Conservation (phyloP, 2,329 filamentous ascomycete genomes). For the Calcarisporium arbuscula region DNA sequence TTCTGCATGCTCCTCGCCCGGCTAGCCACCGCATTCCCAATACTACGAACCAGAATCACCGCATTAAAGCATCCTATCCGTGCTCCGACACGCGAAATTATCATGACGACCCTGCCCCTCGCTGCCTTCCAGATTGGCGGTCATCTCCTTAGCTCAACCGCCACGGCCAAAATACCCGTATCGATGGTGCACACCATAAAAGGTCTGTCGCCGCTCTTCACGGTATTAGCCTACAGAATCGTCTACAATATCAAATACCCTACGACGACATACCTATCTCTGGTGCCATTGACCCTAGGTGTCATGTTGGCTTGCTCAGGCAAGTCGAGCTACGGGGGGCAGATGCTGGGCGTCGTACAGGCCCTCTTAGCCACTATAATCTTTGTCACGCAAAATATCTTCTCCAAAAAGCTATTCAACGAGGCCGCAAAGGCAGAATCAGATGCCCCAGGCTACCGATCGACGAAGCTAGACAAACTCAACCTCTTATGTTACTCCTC, state of each 20-base stretch:
- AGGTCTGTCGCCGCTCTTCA: constrained; percentile 91
- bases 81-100: constrained; percentile 71
- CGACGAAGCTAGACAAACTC: constrained; percentile 87
- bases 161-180: constrained; percentile 90
- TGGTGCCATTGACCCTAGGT: constrained; percentile 87
- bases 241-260: constrained; percentile 88
- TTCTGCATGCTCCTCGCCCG: constrained; percentile 79
- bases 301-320: constrained; percentile 95
- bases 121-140: constrained; percentile 90
- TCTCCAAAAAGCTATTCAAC: constrained; percentile 96
- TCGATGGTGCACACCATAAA: constrained; percentile 98
- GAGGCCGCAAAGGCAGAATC: constrained; percentile 81
- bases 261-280: constrained; percentile 75
- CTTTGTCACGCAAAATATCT: constrained; percentile 97
- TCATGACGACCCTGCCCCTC: constrained; percentile 82
- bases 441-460: constrained; percentile 55
- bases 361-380: constrained; percentile 86
- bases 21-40: constrained; percentile 66
- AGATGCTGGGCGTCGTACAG: constrained; percentile 83
- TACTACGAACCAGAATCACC: constrained; percentile 64
- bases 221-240: constrained; percentile 84
- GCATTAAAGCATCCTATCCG: constrained; percentile 81
- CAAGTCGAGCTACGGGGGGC: constrained; percentile 68
- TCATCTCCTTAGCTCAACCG: constrained; percentile 88
- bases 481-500: constrained; percentile 98